These are phyloP conservation scores for Fusarium nanum DNA, from an alignment of 2,329 filamentous ascomycete genomes.

Conservation along the genomic window DNA sequence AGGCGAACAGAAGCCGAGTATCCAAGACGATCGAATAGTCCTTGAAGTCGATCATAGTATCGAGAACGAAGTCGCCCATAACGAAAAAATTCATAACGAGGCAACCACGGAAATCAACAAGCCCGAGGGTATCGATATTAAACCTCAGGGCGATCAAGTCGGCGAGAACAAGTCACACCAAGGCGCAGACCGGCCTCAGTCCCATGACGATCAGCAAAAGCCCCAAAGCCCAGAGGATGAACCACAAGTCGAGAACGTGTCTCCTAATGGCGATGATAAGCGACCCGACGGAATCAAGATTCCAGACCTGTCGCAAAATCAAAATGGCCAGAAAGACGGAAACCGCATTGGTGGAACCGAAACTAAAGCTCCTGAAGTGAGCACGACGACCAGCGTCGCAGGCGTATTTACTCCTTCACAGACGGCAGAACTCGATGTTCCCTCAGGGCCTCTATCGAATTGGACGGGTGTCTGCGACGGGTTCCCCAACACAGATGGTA, in stretches of 20 bases:
- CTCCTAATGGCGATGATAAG: slow-evolving; percentile 34
- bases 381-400: slow-evolving; percentile 2
- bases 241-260: slow-evolving; percentile 4
- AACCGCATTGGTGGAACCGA: slow-evolving; percentile 1
- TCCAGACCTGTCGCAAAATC: slow-evolving; percentile 11
- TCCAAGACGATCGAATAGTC: slow-evolving; percentile 4
- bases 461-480: slow-evolving; percentile 50
- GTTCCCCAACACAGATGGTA: slow-evolving; percentile 57
- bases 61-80: neutral
- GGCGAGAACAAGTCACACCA: neutral
- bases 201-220: slow-evolving; percentile 3
- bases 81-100: neutral
- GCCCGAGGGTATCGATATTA: neutral
- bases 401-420: slow-evolving; percentile 14
- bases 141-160: neutral
- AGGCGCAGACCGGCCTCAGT: neutral
- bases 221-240: slow-evolving; percentile 13
- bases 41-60: slow-evolving; percentile 11
- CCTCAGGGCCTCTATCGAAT: slow-evolving; percentile 27
- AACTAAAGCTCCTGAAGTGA: neutral
- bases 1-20: neutral
- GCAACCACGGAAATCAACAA: neutral
- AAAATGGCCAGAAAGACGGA: slow-evolving; percentile 12
- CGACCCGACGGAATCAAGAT: neutral
- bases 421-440: slow-evolving; percentile 20